Percentiles rank a stretch among this genome's conserved stretches.
phyloP scores from a whole-genome alignment of 208 protist species.

The Acanthamoeba castellanii region DNA sequence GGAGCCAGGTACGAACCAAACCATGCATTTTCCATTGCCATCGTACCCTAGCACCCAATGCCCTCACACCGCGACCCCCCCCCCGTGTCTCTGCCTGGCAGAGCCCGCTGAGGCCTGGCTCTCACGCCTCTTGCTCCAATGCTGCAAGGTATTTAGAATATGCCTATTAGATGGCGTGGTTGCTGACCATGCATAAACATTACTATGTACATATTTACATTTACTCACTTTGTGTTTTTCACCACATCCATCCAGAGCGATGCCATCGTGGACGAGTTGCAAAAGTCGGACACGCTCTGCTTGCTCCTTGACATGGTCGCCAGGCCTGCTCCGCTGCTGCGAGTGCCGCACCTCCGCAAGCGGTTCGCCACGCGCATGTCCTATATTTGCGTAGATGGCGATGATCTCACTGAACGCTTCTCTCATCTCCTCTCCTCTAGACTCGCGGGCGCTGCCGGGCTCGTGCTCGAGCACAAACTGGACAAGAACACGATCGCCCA shows the following conservation, averaged over 20 bases:
- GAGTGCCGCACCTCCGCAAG: neutral
- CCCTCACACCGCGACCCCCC: too few relatives aligned
- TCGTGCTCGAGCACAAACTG: conserved; percentile 1
- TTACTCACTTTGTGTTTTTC: neutral
- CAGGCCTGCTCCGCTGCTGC: neutral
- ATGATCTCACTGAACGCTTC: neutral
- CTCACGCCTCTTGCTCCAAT: neutral
- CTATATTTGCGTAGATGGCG: neutral
- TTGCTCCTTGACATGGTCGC: neutral
- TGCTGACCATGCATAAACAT: neutral
- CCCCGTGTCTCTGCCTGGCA: neutral
- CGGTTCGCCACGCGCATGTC: neutral
- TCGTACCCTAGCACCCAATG: neutral
- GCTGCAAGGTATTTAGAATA: conserved; percentile 3
- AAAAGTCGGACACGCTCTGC: conserved; percentile 18
- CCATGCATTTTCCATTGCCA: neutral
- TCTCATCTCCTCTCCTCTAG: neutral
- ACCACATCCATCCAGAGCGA: neutral
- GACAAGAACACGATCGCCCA: neutral
- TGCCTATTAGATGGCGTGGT: too few relatives aligned
- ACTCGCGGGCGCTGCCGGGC: neutral
- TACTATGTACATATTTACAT: neutral
- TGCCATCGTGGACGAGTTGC: conserved; percentile 39
- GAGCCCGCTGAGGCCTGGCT: conserved; percentile 16
- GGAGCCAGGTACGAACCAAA: neutral